These are phyloP conservation scores for Boletus mariae DNA, from an alignment of 1,284 basidiomycete species.

Conservation along the genomic window DNA sequence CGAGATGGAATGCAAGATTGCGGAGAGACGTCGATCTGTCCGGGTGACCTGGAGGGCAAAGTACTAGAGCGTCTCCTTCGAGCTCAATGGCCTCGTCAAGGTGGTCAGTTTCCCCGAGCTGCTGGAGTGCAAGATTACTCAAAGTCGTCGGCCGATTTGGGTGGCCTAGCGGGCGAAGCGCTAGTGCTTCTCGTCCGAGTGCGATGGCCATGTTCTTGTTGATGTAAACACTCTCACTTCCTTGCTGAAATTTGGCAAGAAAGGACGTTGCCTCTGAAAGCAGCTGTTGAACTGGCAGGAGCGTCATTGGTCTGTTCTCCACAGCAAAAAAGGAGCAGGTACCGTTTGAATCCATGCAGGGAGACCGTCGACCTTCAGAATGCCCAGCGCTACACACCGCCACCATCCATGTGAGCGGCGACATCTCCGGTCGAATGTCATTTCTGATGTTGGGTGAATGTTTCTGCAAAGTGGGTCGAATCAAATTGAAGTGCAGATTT, in stretches of 20 bases:
- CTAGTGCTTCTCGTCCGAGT: background rate
- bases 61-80: background rate
- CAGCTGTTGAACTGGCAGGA: background rate
- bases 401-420: no score
- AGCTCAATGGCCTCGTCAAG: background rate
- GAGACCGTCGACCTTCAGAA: background rate
- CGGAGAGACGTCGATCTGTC: background rate
- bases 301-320: background rate
- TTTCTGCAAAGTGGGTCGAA: no score
- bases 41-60: background rate
- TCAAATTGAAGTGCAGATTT: no score
- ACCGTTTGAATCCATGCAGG: background rate
- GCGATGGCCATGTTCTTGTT: background rate
- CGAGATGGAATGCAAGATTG: background rate
- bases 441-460: no score
- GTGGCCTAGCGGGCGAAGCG: background rate
- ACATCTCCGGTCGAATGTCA: no score
- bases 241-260: background rate
- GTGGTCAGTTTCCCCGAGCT: background rate
- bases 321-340: background rate
- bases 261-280: background rate
- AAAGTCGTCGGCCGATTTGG: background rate
- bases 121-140: background rate
- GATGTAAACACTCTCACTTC: background rate
- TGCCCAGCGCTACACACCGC: no score